Evolutionary conservation across 352 stramenopile species (phyloP).

Genomic region (Globisporangium polare): DNA sequence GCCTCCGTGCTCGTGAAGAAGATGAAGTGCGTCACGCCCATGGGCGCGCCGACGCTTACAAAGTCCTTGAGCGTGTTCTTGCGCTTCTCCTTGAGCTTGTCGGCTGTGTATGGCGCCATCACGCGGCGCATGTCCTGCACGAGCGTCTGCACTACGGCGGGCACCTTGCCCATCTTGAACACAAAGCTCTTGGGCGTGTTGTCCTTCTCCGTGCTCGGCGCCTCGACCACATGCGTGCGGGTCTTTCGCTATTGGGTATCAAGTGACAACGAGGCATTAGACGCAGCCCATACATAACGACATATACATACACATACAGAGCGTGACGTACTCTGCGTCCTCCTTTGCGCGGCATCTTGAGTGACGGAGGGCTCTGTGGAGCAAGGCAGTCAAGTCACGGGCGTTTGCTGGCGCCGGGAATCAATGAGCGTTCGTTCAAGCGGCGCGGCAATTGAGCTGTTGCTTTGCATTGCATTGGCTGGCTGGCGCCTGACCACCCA

Average conservation of each 20-base stretch:
- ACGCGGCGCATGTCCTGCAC: constrained; percentile 92
- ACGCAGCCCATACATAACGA: neutral
- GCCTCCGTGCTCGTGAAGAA: constrained; percentile 94
- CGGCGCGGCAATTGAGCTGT: neutral
- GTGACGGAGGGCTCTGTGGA: constrained; percentile 2
- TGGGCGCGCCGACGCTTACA: constrained; percentile 80
- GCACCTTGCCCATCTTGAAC: constrained; percentile 88
- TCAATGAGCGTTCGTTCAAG: constrained; percentile 3
- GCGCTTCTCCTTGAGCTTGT: constrained; percentile 90
- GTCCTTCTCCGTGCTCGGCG: constrained; percentile 68
- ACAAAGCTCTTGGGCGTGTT: constrained; percentile 90
- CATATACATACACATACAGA: constrained; percentile 1
- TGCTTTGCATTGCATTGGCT: neutral
- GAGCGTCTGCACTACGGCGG: constrained; percentile 74
- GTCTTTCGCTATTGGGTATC: constrained; percentile 61
- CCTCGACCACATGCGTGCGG: constrained; percentile 71
- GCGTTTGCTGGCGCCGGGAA: no score
- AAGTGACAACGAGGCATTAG: neutral
- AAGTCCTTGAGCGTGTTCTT: constrained; percentile 94
- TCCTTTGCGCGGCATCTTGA: constrained; percentile 78
- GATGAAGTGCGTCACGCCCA: constrained; percentile 97
- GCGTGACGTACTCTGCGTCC: constrained; percentile 69
- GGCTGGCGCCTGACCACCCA: constrained; percentile 6
- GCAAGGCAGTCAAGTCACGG: neutral
- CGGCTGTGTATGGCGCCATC: constrained; percentile 94